Evolutionary conservation across 177 flowering plant species (phyloP).

Genomic region (Tripterygium wilfordii): DNA sequence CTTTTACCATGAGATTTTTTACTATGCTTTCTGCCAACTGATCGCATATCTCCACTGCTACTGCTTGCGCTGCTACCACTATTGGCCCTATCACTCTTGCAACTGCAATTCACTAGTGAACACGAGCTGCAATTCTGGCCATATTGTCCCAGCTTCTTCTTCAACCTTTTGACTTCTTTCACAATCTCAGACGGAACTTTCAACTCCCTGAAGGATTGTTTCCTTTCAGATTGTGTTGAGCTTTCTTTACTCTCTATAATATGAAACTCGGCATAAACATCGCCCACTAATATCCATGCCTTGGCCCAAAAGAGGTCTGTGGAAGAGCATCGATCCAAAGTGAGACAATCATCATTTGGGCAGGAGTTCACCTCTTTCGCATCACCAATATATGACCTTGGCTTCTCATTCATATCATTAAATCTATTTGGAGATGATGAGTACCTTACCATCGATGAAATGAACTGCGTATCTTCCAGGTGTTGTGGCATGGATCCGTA

Average conservation of each 20-base stretch:
- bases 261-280: conserved; percentile 75
- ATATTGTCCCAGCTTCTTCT: conserved; percentile 66
- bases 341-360: conserved; percentile 15
- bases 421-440: conserved; percentile 11
- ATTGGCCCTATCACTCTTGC: conserved; percentile 87
- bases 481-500: conserved; percentile 96
- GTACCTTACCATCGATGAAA: conserved; percentile 61
- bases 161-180: conserved; percentile 82
- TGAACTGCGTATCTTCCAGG: conserved; percentile 60
- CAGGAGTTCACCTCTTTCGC: conserved; percentile 11
- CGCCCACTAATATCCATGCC: conserved; percentile 93
- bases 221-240: conserved; percentile 21
- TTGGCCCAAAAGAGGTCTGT: conserved; percentile 80
- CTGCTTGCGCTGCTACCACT: conserved; percentile 97
- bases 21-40: conserved; percentile 50
- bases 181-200: conserved; percentile 79
- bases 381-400: conserved; percentile 12
- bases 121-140: conserved; percentile 75
- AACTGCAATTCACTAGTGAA: conserved; percentile 90
- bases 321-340: conserved; percentile 35
- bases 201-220: conserved; percentile 36
- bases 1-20: conserved; percentile 38
- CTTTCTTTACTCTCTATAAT: conserved; percentile 34
- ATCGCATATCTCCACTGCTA: conserved; percentile 37
- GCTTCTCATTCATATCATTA: conserved; percentile 18